Evolutionary conservation across 2,329 filamentous ascomycete genomes (phyloP).

Genomic region (Colletotrichum liaoningense): DNA sequence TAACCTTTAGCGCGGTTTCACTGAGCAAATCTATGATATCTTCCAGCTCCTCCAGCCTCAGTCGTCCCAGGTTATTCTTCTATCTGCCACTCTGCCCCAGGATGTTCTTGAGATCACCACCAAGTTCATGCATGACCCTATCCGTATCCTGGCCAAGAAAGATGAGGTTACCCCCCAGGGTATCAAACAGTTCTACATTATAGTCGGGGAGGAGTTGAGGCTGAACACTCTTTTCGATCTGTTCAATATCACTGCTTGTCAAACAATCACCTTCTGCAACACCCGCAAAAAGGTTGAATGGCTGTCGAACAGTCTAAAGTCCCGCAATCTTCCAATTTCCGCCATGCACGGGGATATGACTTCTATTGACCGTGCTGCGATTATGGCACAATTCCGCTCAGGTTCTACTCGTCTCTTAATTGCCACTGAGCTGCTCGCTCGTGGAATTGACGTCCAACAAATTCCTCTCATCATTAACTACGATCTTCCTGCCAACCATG

Average conservation of each 20-base stretch:
- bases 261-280: slow-evolving; percentile 99
- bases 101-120: slow-evolving; percentile 99
- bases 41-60: slow-evolving; percentile 95
- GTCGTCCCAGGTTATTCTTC: slow-evolving; percentile 96
- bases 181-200: slow-evolving; percentile 99
- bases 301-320: slow-evolving; percentile 99
- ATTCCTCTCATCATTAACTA: slow-evolving; percentile 99
- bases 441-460: slow-evolving; percentile 99
- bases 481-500: slow-evolving; percentile 97
- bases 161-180: slow-evolving; percentile 99
- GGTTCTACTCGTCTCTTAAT: slow-evolving; percentile 98
- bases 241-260: slow-evolving; percentile 99
- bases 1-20: slow-evolving; percentile 85
- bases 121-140: slow-evolving; percentile 99
- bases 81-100: slow-evolving; percentile 98
- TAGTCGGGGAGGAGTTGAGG: slow-evolving; percentile 99
- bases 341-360: slow-evolving; percentile 99
- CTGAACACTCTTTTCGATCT: slow-evolving; percentile 98
- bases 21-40: slow-evolving; percentile 99
- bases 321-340: slow-evolving; percentile 99
- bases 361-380: slow-evolving; percentile 96
- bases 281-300: slow-evolving; percentile 99
- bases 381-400: slow-evolving; percentile 99
- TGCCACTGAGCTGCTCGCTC: slow-evolving; percentile 95
- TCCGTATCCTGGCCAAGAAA: slow-evolving; percentile 99